Evolutionary conservation across 179 eudicot species (phyloP).

Genomic region (Monotropa hypopitys): DNA sequence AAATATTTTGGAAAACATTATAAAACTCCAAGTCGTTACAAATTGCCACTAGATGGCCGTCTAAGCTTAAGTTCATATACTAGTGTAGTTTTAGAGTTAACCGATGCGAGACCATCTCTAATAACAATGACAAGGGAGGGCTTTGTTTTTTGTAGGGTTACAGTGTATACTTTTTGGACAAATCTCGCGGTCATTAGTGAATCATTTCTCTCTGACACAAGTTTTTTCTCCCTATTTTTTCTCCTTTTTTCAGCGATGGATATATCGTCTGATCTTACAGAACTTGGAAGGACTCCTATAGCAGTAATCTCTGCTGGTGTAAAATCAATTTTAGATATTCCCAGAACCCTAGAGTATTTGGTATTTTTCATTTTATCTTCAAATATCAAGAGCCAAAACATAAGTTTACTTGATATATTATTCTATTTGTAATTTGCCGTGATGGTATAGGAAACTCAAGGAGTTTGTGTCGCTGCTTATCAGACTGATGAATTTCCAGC

Average conservation of each 20-base stretch:
- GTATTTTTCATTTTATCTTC: conserved; percentile 23
- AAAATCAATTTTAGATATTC: conserved; percentile 91
- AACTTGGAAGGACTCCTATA: conserved; percentile 84
- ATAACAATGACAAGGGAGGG: background rate
- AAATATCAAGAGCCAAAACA: background rate
- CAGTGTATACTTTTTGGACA: background rate
- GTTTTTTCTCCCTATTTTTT: background rate
- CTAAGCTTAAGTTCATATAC: background rate
- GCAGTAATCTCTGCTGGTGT: conserved; percentile 89
- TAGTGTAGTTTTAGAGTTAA: background rate
- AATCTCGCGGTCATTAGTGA: background rate
- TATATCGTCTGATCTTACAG: conserved; percentile 93
- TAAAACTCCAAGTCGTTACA: too few relatives aligned
- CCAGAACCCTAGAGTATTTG: conserved; percentile 93
- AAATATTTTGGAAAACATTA: too few relatives aligned
- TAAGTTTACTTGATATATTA: background rate
- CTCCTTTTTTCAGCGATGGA: conserved; percentile 55
- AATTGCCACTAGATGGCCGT: too few relatives aligned
- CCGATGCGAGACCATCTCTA: background rate
- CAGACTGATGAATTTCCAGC: conserved; percentile 86
- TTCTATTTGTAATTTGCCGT: background rate
- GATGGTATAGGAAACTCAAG: conserved; percentile 78
- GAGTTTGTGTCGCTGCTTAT: conserved; percentile 91
- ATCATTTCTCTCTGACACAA: background rate
- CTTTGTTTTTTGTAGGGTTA: background rate